Evolutionary conservation across 2,329 filamentous ascomycete genomes (phyloP), one percentile per base, ranked within the genome.

Genomic region (Fusarium dimerum): DNA sequence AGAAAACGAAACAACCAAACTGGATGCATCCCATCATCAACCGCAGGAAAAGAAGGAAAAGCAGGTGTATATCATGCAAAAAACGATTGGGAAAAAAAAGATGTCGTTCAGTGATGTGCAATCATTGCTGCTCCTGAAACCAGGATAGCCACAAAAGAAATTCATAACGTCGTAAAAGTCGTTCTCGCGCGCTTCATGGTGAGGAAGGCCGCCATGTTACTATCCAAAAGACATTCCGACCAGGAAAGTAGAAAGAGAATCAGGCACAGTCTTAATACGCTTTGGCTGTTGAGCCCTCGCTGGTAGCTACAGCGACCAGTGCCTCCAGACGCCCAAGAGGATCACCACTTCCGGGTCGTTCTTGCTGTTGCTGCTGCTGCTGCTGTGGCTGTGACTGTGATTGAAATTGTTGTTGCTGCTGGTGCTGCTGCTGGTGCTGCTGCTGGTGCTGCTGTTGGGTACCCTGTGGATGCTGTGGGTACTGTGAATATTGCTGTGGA

Each of bases 221-320:
- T 12, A 16, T 12, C 43, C 47, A 38, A 40, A 15, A 20, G 18
- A 45, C 40, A 30, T n/a, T n/a, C 15, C 18, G 32, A 16, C 30
- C 38, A 46, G 44, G 34, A 46, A 15, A n/a, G 40, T 20, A 38
- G 29, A 43, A 8, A 34, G 17, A 40, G 18, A 11, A 36, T 47
- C 20, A 20, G 16, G 40, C 36, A 10, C 40, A 41, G 12, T 12
- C 12, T 20, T 62, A 76, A 45, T 75, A 76, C 0, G 74, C 74
- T 1, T 73, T 68, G 2, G 74, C 73, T 2, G 73, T 75, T 17
- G 72, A 72, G 17, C 74, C 72, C 50, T 77, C 75, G 40, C 74
- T 73, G 1, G 75, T 76, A 8, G 75, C 75, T 38, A 77, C 75
- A 9, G 75, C 75, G 12, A 77, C 75, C 17, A 77, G 62, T 1